Conservation (phyloP, 2,329 filamentous ascomycete genomes). For the Calonectria montana region DNA sequence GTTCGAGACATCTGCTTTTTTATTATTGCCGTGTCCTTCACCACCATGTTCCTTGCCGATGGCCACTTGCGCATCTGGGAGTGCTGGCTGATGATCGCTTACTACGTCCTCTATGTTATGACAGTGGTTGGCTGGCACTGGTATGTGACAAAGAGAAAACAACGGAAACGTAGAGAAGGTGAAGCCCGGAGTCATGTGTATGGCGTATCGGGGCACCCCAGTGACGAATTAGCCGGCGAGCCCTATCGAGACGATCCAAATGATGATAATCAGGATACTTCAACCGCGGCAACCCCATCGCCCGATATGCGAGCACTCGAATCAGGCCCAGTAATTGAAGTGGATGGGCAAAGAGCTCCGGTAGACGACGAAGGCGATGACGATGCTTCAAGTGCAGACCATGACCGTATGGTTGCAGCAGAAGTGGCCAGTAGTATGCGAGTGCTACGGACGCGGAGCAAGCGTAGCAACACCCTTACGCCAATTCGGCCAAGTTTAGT, state of each 20-base stretch:
- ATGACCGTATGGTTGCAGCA: slow-evolving; percentile 76
- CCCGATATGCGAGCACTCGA: slow-evolving; percentile 59
- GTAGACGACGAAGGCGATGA: slow-evolving; percentile 51
- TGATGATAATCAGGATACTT: slow-evolving; percentile 38
- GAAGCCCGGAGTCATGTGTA: slow-evolving; percentile 81
- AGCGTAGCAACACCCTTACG: slow-evolving; percentile 78
- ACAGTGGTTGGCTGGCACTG: slow-evolving; percentile 95
- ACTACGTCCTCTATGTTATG: slow-evolving; percentile 89
- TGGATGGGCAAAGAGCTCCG: slow-evolving; percentile 51
- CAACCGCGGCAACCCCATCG: slow-evolving; percentile 28
- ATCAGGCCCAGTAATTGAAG: slow-evolving; percentile 59
- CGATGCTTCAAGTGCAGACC: slow-evolving; percentile 63
- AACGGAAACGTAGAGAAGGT: slow-evolving; percentile 72
- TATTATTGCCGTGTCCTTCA: slow-evolving; percentile 85
- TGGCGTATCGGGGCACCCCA: slow-evolving; percentile 59
- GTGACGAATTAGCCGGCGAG: slow-evolving; percentile 65
- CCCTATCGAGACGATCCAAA: slow-evolving; percentile 73
- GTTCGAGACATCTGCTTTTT: slow-evolving; percentile 94
- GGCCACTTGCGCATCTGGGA: slow-evolving; percentile 89
- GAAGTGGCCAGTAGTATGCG: slow-evolving; percentile 96
- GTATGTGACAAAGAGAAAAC: slow-evolving; percentile 74
- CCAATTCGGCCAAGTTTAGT: slow-evolving; percentile 94
- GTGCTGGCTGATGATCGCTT: slow-evolving; percentile 87
- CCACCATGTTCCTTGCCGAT: slow-evolving; percentile 87
- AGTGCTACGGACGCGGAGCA: slow-evolving; percentile 75